Evolutionary conservation across 1,284 basidiomycete genomes (phyloP), one percentile per base, ranked within the genome.

Genomic region (Takashimella koratensis): DNA sequence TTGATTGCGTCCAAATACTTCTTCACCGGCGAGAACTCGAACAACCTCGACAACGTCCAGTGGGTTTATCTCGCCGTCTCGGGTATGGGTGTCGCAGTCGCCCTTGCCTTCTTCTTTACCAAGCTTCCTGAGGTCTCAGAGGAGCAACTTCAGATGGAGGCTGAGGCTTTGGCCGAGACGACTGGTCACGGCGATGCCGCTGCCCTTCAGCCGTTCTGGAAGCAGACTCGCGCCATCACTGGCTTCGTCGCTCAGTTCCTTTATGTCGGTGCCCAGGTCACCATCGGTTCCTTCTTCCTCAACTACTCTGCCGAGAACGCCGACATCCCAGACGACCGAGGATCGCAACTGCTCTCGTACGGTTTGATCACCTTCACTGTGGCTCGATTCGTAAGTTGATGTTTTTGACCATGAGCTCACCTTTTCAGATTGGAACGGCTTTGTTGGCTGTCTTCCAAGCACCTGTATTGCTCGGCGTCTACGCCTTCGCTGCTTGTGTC

Each of bases 21-120:
- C 78, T 88, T 88, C 79, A 77, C 74, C 5, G 86, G 82, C 2
- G 80, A 75, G 50, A 84, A 87, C 68, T 80, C 80, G 4, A 80
- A 76, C 43, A 79, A 78, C 27, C 80, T 89, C 30, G 82, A 81
- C 60, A 87, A 82, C 43, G 84, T 90, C 13, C 87, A 90, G 77
- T 90, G 84, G 83, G 86, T 88, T 40, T 90, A 90, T 73, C 83
- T 90, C 39, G 87, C 85, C 13, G 87, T 90, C 30, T 63, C 86
- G 5, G 82, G 80, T 21, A 66, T 74, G 57, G 72, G 74, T 56
- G 64, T 83, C 39, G 60, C 81, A 22, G 79, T 90, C 45, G 86
- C 86, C 61, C 64, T 85, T 53, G 74, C 86, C 23, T 90, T 90
- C 77, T 81, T 80, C 81, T 84, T 88, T 73, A 85, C 84, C 66